Conservation (phyloP, 2,329 filamentous ascomycete genomes). For the Penicillium corylophilum region DNA sequence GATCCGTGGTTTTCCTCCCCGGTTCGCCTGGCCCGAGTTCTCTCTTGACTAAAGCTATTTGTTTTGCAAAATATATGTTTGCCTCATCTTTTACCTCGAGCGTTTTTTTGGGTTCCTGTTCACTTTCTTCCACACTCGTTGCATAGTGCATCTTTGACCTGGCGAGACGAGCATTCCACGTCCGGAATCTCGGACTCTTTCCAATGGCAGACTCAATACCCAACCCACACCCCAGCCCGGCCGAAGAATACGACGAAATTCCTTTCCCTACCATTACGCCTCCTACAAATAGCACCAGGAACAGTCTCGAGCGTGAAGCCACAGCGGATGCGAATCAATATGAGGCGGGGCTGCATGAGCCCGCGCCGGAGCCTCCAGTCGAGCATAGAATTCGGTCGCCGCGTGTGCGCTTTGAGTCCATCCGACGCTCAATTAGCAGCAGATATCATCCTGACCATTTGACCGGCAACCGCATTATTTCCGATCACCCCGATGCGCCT, state of each 20-base stretch:
- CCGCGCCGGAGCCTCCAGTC: neutral
- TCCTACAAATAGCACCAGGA: slow-evolving; percentile 5
- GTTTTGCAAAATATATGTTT: neutral
- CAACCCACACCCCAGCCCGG: slow-evolving; percentile 22
- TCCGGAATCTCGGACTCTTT: neutral
- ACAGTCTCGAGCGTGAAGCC: slow-evolving; percentile 17
- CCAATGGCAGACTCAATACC: slow-evolving; percentile 7
- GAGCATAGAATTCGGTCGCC: slow-evolving; percentile 14
- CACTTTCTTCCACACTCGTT: neutral
- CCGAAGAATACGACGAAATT: slow-evolving; percentile 24
- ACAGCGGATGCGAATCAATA: slow-evolving; percentile 19
- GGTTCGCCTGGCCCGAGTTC: neutral
- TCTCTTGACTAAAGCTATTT: neutral
- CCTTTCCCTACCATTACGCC: slow-evolving; percentile 9
- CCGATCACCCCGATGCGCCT: slow-evolving; percentile 10
- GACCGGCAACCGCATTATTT: slow-evolving; percentile 6
- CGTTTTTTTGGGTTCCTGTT: neutral
- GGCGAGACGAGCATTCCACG: neutral
- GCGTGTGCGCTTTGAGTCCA: slow-evolving; percentile 23
- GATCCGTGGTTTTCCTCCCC: neutral
- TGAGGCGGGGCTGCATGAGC: slow-evolving; percentile 10
- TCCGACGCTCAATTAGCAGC: slow-evolving; percentile 14
- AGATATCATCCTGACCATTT: slow-evolving; percentile 5
- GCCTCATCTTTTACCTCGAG: neutral
- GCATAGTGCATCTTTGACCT: neutral